Evolutionary conservation across 257 asterid species (phyloP).

Genomic region (Leonotis leonurus): DNA sequence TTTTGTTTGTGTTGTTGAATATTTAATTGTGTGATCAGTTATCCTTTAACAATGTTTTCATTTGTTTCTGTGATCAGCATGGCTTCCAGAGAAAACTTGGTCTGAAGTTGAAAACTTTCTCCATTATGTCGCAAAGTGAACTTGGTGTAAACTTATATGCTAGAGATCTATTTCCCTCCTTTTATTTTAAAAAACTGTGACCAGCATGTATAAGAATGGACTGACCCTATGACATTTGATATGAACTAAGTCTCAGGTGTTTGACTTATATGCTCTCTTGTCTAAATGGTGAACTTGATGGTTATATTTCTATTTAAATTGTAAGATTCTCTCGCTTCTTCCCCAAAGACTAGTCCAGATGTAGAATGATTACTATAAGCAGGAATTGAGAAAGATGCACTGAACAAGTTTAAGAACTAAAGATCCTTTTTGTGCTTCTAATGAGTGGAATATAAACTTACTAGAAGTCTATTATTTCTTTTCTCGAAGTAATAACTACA

Average conservation of each 20-base stretch:
- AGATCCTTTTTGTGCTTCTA: background rate
- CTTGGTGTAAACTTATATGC: slow-evolving; percentile 11
- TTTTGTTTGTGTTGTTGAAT: slow-evolving; percentile 3
- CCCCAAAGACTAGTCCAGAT: background rate
- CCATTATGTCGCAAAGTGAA: slow-evolving; percentile 16
- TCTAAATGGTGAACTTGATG: background rate
- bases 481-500: background rate
- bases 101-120: slow-evolving; percentile 19
- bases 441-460: background rate
- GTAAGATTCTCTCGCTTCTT: background rate
- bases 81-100: slow-evolving; percentile 23
- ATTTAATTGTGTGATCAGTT: slow-evolving; percentile 14
- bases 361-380: background rate
- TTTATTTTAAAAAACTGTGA: background rate
- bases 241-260: background rate
- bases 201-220: slow-evolving; percentile 12
- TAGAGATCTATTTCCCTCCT: slow-evolving; percentile 3
- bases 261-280: background rate
- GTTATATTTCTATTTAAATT: background rate
- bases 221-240: slow-evolving; percentile 10
- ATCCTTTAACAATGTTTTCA: slow-evolving; percentile 15
- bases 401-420: background rate
- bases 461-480: background rate
- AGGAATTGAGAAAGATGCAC: background rate
- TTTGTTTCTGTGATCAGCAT: slow-evolving; percentile 25